These are phyloP conservation scores for Pseudomassariella vexata DNA, from an alignment of 2,329 filamentous ascomycete genomes.

Conservation along the genomic window DNA sequence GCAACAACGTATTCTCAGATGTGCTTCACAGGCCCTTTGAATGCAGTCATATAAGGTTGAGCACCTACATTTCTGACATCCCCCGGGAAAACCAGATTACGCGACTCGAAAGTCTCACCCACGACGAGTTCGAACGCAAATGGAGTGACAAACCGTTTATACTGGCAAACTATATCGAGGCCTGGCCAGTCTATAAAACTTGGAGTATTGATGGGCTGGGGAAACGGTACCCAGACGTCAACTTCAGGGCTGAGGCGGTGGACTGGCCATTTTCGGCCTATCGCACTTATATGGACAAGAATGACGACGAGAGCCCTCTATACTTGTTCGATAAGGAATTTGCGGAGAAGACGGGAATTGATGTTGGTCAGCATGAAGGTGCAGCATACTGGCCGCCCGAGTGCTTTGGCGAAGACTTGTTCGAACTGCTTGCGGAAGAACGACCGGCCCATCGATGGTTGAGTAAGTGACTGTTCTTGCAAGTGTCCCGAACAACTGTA, in stretches of 20 bases:
- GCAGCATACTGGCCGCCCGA: constrained; percentile 70
- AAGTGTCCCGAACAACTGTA: too few species aligned
- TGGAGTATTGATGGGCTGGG: constrained; percentile 71
- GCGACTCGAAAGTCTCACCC: constrained; percentile 61
- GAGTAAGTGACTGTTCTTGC: constrained; percentile 29
- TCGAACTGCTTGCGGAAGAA: constrained; percentile 69
- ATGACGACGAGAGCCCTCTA: constrained; percentile 77
- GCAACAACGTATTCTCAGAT: constrained; percentile 80
- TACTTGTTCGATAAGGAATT: constrained; percentile 90
- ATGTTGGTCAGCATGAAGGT: constrained; percentile 45
- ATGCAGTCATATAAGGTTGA: constrained; percentile 70
- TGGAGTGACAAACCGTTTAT: constrained; percentile 86
- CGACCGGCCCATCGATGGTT: constrained; percentile 89
- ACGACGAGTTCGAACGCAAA: constrained; percentile 64
- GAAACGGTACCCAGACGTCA: constrained; percentile 55
- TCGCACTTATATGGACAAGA: constrained; percentile 73
- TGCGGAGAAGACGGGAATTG: constrained; percentile 75
- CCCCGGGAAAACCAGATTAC: constrained; percentile 68
- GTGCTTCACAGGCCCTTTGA: constrained; percentile 84
- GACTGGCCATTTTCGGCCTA: constrained; percentile 87
- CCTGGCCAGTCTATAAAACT: constrained; percentile 70
- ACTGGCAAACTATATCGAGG: constrained; percentile 71
- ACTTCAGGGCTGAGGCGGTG: constrained; percentile 86
- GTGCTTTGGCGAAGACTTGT: constrained; percentile 84
- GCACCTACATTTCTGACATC: constrained; percentile 64